These are phyloP conservation scores for Panaeolus papilionaceus DNA, from an alignment of 768 basidiomycete species.

Conservation along the genomic window DNA sequence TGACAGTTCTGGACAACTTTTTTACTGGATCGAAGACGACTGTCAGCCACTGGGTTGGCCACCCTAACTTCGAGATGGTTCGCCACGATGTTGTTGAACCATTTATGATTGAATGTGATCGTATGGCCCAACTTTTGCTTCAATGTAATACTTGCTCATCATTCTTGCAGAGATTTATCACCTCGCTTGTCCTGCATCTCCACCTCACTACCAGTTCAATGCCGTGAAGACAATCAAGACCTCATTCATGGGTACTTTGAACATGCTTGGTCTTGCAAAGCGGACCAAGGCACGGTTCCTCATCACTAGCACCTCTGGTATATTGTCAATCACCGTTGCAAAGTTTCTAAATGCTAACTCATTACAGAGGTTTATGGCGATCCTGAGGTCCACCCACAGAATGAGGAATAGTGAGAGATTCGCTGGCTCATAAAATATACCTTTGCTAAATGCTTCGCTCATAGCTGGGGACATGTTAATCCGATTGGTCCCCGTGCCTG, in stretches of 20 bases:
- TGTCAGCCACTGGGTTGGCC: conserved; percentile 94
- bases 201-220: conserved; percentile 98
- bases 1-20: conserved; percentile 97
- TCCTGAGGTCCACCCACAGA: conserved; percentile 97
- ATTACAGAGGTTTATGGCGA: conserved; percentile 93
- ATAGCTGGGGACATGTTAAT: conserved; percentile 97
- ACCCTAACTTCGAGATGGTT: conserved; percentile 98
- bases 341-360: conserved; percentile 20
- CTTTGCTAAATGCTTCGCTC: conserved; percentile 25
- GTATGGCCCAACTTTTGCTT: conserved; percentile 51
- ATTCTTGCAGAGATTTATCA: conserved; percentile 88
- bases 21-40: conserved; percentile 99
- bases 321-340: conserved; percentile 19
- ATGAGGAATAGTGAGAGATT: conserved; percentile 85
- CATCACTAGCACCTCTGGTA: conserved; percentile 93
- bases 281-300: conserved; percentile 97
- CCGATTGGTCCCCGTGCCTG: conserved; percentile 98
- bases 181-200: conserved; percentile 96
- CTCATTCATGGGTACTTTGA: conserved; percentile 96
- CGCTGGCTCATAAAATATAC: conserved; percentile 11
- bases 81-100: conserved; percentile 97
- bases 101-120: conserved; percentile 98
- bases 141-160: conserved; percentile 21
- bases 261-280: conserved; percentile 98
- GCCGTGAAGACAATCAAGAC: conserved; percentile 99